These are phyloP conservation scores for Teratosphaeriaceae sp. DNA, from an alignment of 2,329 filamentous ascomycete genomes.

Conservation along the genomic window DNA sequence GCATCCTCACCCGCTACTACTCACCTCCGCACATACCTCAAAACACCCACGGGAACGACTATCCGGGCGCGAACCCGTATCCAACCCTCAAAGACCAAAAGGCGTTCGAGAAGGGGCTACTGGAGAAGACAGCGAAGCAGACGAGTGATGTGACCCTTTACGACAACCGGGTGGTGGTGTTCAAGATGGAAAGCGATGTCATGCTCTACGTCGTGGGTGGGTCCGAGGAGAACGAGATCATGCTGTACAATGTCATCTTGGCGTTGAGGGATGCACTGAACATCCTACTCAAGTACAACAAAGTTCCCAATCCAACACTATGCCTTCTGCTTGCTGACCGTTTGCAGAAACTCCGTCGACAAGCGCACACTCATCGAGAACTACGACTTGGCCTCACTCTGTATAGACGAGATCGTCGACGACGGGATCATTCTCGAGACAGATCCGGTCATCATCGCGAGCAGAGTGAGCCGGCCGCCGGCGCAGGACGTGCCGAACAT, in stretches of 20 bases:
- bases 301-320: no score
- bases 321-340: conserved; percentile 16
- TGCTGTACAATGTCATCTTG: conserved; percentile 86
- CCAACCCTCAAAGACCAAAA: conserved; percentile 88
- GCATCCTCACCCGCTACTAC: conserved; percentile 95
- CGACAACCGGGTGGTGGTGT: conserved; percentile 92
- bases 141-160: conserved; percentile 94
- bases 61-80: conserved; percentile 69
- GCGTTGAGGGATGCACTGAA: conserved; percentile 86
- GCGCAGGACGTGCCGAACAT: conserved; percentile 81
- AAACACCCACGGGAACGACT: conserved; percentile 50
- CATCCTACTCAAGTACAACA: conserved; percentile 90
- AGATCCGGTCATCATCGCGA: conserved; percentile 88
- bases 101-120: conserved; percentile 88
- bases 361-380: conserved; percentile 98
- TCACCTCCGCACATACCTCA: conserved; percentile 60
- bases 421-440: conserved; percentile 97
- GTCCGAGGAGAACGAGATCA: conserved; percentile 90
- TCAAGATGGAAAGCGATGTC: conserved; percentile 96
- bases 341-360: conserved; percentile 78
- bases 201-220: conserved; percentile 93
- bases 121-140: conserved; percentile 95
- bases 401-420: conserved; percentile 91
- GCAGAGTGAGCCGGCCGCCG: conserved; percentile 85
- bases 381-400: conserved; percentile 91